These are phyloP conservation scores for Antarctomyces pellizariae DNA, from an alignment of 495 filamentous ascomycete genomes.

Conservation along the genomic window DNA sequence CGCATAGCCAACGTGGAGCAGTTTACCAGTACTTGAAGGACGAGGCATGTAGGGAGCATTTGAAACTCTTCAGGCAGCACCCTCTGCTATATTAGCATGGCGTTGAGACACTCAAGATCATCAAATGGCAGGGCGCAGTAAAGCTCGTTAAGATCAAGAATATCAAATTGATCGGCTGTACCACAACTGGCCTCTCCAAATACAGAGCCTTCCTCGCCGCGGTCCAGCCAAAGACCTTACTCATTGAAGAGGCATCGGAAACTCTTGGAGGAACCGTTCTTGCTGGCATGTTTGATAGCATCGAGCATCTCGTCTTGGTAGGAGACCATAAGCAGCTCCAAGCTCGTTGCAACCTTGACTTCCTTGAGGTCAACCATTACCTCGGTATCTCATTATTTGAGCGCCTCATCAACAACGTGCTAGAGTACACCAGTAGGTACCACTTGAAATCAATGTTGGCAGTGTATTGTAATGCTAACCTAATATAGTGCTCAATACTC, in stretches of 20 bases:
- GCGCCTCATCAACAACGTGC: conserved; percentile 42
- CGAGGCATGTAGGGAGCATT: conserved; percentile 19
- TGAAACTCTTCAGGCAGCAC: conserved; percentile 18
- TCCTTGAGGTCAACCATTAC: conserved; percentile 31
- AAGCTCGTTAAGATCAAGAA: conserved; percentile 6
- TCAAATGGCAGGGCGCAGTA: conserved; percentile 31
- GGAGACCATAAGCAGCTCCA: conserved; percentile 57
- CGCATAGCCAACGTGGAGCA: conserved; percentile 23
- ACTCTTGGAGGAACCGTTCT: conserved; percentile 42
- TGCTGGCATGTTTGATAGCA: conserved; percentile 36
- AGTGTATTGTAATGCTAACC: too few relatives aligned
- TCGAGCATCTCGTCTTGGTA: conserved; percentile 54
- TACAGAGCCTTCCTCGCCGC: conserved; percentile 39
- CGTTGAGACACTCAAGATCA: conserved; percentile 21
- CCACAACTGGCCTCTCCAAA: conserved; percentile 72
- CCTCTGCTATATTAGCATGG: conserved; percentile 19
- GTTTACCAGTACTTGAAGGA: conserved; percentile 34
- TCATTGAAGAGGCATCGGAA: conserved; percentile 63
- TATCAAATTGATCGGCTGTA: conserved; percentile 43
- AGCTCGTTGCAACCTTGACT: conserved; percentile 30
- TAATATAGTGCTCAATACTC: conserved; percentile 30
- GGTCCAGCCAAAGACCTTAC: conserved; percentile 36
- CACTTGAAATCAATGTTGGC: too few relatives aligned
- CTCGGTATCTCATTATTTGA: conserved; percentile 56
- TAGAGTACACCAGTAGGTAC: conserved; percentile 40